Conservation (phyloP, 495 filamentous ascomycete genomes). For the Sordaria brevicollis region DNA sequence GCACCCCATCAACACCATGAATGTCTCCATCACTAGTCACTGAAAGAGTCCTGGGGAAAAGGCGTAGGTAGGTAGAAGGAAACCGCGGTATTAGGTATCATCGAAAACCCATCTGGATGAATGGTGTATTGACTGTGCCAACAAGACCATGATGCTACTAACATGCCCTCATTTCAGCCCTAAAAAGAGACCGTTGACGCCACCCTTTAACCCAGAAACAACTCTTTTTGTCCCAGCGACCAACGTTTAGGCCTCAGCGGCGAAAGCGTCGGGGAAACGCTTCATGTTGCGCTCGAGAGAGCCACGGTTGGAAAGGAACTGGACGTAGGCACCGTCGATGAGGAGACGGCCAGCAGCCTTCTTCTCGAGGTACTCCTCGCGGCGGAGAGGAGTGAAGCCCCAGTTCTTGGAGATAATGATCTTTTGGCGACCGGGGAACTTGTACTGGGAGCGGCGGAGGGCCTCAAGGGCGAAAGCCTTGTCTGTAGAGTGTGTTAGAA, state of each 20-base stretch:
- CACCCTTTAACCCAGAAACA: conserved; percentile 24
- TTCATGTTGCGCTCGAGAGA: conserved; percentile 75
- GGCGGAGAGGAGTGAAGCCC: conserved; percentile 96
- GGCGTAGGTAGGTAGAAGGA: background rate
- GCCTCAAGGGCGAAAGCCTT: conserved; percentile 92
- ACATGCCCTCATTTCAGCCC: conserved; percentile 23
- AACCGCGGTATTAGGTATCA: background rate
- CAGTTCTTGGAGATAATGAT: conserved; percentile 99
- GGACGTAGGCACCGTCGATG: conserved; percentile 96
- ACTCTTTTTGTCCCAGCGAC: conserved; percentile 23
- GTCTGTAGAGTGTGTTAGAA: conserved; percentile 41
- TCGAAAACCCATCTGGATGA: conserved; percentile 10
- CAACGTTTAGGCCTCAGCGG: conserved; percentile 28
- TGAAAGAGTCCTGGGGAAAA: background rate
- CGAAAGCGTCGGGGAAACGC: conserved; percentile 88
- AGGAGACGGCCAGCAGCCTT: conserved; percentile 82
- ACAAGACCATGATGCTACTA: conserved; percentile 17
- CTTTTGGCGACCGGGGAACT: conserved; percentile 99
- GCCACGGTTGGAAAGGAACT: conserved; percentile 92
- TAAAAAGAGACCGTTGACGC: conserved; percentile 24
- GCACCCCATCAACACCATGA: background rate
- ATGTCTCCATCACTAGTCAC: background rate
- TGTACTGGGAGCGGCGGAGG: conserved; percentile 97
- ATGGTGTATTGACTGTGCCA: conserved; percentile 25
- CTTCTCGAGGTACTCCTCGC: conserved; percentile 90